Conservation (phyloP, 257 asterid genomes). For the Gentiana macrophylla region DNA sequence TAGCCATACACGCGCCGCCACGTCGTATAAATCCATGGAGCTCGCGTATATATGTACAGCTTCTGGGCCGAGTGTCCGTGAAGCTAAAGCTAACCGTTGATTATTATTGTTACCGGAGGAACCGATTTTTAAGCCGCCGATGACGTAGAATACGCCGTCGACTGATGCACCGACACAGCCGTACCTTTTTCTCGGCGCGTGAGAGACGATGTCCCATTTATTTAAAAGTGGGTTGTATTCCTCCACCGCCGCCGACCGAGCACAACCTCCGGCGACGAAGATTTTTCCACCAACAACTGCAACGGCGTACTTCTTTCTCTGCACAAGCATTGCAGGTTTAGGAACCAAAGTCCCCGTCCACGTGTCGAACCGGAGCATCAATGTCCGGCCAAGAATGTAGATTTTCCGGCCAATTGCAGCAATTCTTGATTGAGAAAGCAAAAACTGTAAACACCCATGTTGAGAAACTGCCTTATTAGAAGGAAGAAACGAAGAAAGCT, state of each 20-base stretch:
- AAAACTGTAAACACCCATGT: conserved; percentile 24
- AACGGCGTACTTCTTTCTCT: conserved; percentile 78
- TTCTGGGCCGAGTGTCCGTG: conserved; percentile 36
- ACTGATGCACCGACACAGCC: conserved; percentile 73
- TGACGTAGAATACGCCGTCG: conserved; percentile 60
- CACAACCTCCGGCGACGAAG: conserved; percentile 67
- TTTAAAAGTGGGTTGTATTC: conserved; percentile 63
- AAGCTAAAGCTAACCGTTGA: conserved; percentile 10
- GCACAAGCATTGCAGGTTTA: conserved; percentile 36
- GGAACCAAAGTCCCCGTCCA: conserved; percentile 74
- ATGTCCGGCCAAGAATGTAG: conserved; percentile 50
- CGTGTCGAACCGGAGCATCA: conserved; percentile 70
- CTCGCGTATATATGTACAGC: conserved; percentile 59
- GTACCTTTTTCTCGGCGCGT: conserved; percentile 61
- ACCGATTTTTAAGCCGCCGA: conserved; percentile 69
- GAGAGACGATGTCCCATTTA: conserved; percentile 48
- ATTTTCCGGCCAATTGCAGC: conserved; percentile 63
- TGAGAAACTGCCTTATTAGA: conserved; percentile 14
- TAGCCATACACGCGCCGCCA: conserved; percentile 52
- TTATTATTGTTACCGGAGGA: conserved; percentile 11
- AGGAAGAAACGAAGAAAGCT: conserved; percentile 45
- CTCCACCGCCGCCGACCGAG: conserved; percentile 57
- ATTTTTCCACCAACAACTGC: conserved; percentile 51
- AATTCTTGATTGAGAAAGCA: conserved; percentile 36
- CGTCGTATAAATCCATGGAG: conserved; percentile 77